Base-by-base conservation (phyloP, 2,329 filamentous ascomycete species). In the Alternaria angustiovoidea region DNA sequence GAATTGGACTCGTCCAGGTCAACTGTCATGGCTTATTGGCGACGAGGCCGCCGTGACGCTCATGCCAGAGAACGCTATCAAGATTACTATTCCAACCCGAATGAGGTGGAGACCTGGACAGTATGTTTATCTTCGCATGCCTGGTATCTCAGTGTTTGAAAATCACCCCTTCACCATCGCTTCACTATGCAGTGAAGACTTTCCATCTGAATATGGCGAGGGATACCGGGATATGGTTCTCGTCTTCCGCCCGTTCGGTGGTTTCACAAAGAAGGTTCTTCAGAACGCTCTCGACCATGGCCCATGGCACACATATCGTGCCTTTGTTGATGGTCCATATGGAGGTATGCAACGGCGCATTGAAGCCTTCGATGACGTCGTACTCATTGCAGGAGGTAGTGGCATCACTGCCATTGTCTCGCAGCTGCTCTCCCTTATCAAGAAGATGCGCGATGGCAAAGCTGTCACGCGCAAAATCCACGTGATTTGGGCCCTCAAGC, bases 151-250 rank as follows among this genome's bases (percentile, higher is more conserved):
- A 0, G 78, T 96, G 2, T 89, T 97, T 59, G 92, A 97, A 67
- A 97, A 96, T 69, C 95, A 98, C 70, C 94, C 94, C 0, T 98
- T 98, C 75, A 98, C 95, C 0, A 94, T 98, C 55, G 89, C 94
- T 2, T 97, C 93, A 0, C 85, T 97, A 7, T 97, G 93, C 79
- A 96, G 92, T 74, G 91, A 96, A 44, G 93, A 97, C 74, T 96
- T 97, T 63, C 93, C 93, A 1, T 97, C 94, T 0, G 91, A 92
- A 59, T 97, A 97, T 70, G 94, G 94, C 28, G 90, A 95, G 67
- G 85, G 91, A 52, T 96, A 94, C 72, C 85, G 93, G 51, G 94
- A 98, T 75, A 93, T 96, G 80, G 91, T 92, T 8, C 83, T 98
- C 16, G 92, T 98, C 1, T 97, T 98, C 81, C 88, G 94, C 59